Conservation (phyloP, 1,284 basidiomycete genomes). For the Porogramme epimiltina region DNA sequence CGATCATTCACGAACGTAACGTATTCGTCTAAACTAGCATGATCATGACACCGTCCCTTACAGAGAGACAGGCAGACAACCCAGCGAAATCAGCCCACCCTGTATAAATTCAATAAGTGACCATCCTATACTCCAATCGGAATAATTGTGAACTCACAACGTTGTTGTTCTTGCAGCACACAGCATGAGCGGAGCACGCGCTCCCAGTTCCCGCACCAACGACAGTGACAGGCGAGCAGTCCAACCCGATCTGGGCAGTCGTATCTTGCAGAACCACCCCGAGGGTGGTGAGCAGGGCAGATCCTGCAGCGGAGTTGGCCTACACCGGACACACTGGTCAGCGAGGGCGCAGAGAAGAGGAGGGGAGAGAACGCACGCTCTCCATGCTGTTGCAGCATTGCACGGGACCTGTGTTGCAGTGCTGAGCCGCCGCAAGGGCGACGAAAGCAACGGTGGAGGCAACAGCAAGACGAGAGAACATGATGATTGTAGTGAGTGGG, state of each 20-base stretch:
- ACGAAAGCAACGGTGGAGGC: constrained; percentile 2
- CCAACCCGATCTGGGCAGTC: constrained; percentile 6
- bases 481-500: background rate
- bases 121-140: background rate
- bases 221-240: constrained; percentile 13
- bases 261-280: constrained; percentile 10
- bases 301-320: constrained; percentile 11
- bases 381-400: constrained; percentile 5
- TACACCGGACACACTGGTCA: background rate
- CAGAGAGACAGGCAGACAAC: constrained; percentile 10
- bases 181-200: constrained; percentile 9
- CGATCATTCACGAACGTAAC: too few relatives aligned
- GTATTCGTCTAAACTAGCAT: too few relatives aligned
- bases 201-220: constrained; percentile 13
- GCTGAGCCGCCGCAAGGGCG: background rate
- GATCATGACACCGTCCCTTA: background rate
- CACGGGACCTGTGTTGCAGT: constrained; percentile 5
- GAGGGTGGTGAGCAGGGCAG: constrained; percentile 9
- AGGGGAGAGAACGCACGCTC: constrained; percentile 1
- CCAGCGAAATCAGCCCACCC: constrained; percentile 8
- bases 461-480: constrained; percentile 6
- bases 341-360: background rate
- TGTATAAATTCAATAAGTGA: background rate
- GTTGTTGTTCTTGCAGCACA: constrained; percentile 22
- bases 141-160: constrained; percentile 14